phyloP scores from a whole-genome alignment of 2,329 filamentous ascomycete species.

The Cercospora zeae-maydis region DNA sequence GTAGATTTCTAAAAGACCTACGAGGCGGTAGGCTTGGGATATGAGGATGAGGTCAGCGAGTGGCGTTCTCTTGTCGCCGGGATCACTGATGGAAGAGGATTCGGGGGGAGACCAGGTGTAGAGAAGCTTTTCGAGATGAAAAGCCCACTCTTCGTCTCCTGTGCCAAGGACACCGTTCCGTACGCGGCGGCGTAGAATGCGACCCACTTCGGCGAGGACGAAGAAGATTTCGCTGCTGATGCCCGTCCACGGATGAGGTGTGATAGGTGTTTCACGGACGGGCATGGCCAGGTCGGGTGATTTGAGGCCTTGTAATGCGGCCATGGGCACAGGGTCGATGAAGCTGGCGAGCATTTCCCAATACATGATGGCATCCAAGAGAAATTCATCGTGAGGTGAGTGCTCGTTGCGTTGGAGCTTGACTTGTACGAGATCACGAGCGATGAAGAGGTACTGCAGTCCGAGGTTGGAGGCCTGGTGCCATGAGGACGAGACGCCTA shows the following conservation, averaged over 20 bases:
- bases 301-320: conserved; percentile 39
- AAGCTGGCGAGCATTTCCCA: conserved; percentile 60
- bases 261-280: conserved; percentile 32
- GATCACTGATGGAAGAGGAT: conserved; percentile 48
- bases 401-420: conserved; percentile 41
- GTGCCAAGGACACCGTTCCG: conserved; percentile 11
- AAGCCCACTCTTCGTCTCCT: conserved; percentile 38
- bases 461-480: conserved; percentile 56
- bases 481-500: conserved; percentile 60
- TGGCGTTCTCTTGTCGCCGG: conserved; percentile 52
- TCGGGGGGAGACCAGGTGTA: conserved; percentile 46
- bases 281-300: conserved; percentile 24
- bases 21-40: conserved; percentile 52
- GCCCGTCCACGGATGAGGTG: conserved; percentile 51
- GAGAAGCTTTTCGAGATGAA: conserved; percentile 48
- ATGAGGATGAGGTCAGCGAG: conserved; percentile 53
- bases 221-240: conserved; percentile 46
- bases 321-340: conserved; percentile 38
- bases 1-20: conserved; percentile 54
- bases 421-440: conserved; percentile 42
- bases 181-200: conserved; percentile 29
- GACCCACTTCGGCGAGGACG: conserved; percentile 46
- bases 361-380: conserved; percentile 55
- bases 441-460: conserved; percentile 51
- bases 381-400: conserved; percentile 40